Evolutionary conservation across 305 asterid species (phyloP), one percentile per base, ranked within the genome.

Genomic region (Fraxinus latifolia): DNA sequence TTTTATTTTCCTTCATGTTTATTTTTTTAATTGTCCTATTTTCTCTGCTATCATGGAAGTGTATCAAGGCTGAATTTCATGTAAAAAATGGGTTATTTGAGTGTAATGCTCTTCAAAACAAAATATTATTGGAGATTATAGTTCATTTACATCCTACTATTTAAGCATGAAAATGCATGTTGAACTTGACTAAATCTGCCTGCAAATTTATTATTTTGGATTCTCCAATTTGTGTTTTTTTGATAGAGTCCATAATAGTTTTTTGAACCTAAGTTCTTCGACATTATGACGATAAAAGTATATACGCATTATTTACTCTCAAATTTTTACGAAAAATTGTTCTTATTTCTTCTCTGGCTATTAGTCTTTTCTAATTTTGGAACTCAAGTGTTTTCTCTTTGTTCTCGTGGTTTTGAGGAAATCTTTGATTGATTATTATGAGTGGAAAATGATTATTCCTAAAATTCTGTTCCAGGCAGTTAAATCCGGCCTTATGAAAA

Each of bases 401-500:
- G 62, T n/a, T 53, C 62, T 53, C 2, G 23, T 5, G 62, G 62
- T 53, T 53, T 53, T 8, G 62, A n/a, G 62, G n/a, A 32, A 15
- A 67, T 53, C 74, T 79, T 55, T 74, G 79, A 76, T 75, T 78
- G 32, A 77, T 39, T 53, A 53, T 53, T 53, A n/a, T 53, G 23
- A 84, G 80, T 70, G 77, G 39, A 78, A 8, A 23, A 7, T 33
- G 34, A 82, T 15, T 25, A 15, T 84, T 77, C 70, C 27, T 81
- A 27, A 29, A 78, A 76, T 84, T 78, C 62, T 78, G 55, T 84
- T 89, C 76, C 94, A 96, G 99, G 97, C 99, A 9, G 90, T 96
- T 77, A 90, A 79, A 85, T 86, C 98, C 47, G 99, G 99, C 23
- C 98, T 96, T 80, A 77, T 91, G 86, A 96, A 96, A 86, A 96